Evolutionary conservation across 345 rosid genomes (phyloP), one percentile per base, ranked within the genome.

Genomic region (Pistacia atlantica): DNA sequence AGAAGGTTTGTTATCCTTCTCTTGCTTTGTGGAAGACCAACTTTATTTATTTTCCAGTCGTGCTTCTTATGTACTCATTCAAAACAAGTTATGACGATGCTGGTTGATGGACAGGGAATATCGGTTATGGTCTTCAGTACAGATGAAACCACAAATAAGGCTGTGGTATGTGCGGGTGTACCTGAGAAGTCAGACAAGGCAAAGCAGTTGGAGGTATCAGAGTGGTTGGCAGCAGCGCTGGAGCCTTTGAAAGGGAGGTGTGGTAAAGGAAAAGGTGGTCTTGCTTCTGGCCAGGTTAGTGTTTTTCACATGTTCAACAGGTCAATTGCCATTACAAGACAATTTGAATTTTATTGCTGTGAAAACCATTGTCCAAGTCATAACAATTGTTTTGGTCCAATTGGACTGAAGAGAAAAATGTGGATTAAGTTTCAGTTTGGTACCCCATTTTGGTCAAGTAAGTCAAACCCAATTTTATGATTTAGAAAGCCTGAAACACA

Each of bases 201-300:
- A 80, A 86, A 90, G 83, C 82, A 80, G 78, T 82, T 96, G 82
- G 97, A 96, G 62, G 95, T 92, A 42, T 88, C 98, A 4, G 97
- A 93, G 60, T 96, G 99, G 99, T 76, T 96, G 74, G 86, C 91
- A 31, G 79, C 82, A 71, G 98, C 98, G 1, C 66, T 96, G 73
- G 89, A 82, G 54, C 99, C 97, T 69, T 83, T 96, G 14, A 96
- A 96, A 35, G 98, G 99, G 60, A 82, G 87, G 76, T 93, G 97
- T 42, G 99, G 98, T 22, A 93, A 86, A 87, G 98, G 99, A 65
- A 96, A 90, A 84, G 84, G 86, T 18, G 99, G 99, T 83, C 87
- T 93, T 46, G 98, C 98, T 75, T 77, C 97, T 0, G 97, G 98
- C 84, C 99, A 96, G 98, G 99, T 92, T 68, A 31, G 89, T 76